Conservation (phyloP, 192 early-diverging fungal genomes). For the Coemansia sp. region DNA sequence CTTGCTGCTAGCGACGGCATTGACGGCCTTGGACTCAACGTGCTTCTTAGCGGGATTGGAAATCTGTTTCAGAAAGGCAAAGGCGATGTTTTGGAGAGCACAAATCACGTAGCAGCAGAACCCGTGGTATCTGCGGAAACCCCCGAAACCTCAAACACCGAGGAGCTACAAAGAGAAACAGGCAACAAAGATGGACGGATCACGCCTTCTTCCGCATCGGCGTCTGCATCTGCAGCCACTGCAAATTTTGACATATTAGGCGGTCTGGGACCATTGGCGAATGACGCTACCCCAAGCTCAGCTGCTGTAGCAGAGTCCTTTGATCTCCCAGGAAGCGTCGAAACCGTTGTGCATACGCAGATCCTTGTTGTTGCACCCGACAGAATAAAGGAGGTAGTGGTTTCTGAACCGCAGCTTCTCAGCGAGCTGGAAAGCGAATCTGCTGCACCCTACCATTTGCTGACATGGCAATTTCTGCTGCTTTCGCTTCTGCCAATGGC, state of each 20-base stretch:
- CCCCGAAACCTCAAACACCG: not conserved
- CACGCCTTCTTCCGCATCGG: not conserved
- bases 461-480: not conserved
- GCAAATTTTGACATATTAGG: not conserved
- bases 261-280: not conserved
- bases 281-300: not conserved
- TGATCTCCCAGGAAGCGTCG: slow-evolving; percentile 2
- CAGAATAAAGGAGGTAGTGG: not conserved
- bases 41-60: not conserved
- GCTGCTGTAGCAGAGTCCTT: not conserved
- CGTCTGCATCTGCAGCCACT: not conserved
- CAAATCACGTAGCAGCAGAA: not conserved
- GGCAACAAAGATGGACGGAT: not conserved
- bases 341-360: slow-evolving; percentile 20
- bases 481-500: not conserved
- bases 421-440: not conserved
- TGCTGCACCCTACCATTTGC: not conserved
- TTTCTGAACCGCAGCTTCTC: slow-evolving; percentile 2
- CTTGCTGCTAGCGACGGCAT: not conserved
- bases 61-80: slow-evolving; percentile 3
- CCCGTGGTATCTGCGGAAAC: not conserved
- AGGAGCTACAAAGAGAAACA: not conserved
- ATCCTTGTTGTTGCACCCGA: slow-evolving; percentile 20
- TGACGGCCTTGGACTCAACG: not conserved
- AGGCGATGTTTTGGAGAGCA: not conserved